Evolutionary conservation across 2,329 filamentous ascomycete genomes (phyloP).

Genomic region (Didymella glomerata): DNA sequence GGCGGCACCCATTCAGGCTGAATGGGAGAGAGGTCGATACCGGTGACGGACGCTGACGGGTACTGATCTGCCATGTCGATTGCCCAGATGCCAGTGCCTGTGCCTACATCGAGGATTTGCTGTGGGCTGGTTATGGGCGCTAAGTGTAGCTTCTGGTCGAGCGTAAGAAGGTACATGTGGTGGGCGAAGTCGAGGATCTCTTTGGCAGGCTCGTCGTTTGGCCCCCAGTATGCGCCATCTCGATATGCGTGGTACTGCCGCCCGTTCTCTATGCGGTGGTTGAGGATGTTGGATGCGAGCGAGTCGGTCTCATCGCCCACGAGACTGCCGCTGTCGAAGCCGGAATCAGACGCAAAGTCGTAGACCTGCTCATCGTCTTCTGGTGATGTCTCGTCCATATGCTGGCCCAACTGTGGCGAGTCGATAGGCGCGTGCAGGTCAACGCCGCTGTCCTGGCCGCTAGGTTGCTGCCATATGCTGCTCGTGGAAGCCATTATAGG

Average conservation of each 20-base stretch:
- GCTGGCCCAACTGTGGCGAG: slow-evolving; percentile 11
- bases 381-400: background rate
- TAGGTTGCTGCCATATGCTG: slow-evolving; percentile 2
- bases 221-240: slow-evolving; percentile 52
- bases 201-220: slow-evolving; percentile 55
- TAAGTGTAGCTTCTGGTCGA: slow-evolving; percentile 47
- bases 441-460: slow-evolving; percentile 19
- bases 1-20: slow-evolving; percentile 59
- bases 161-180: slow-evolving; percentile 49
- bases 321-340: slow-evolving; percentile 49
- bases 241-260: slow-evolving; percentile 50
- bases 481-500: slow-evolving; percentile 4
- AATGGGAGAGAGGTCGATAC: slow-evolving; percentile 60
- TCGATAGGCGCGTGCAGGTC: slow-evolving; percentile 13
- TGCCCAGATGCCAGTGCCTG: slow-evolving; percentile 51
- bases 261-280: slow-evolving; percentile 51
- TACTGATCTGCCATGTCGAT: slow-evolving; percentile 47
- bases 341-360: slow-evolving; percentile 44
- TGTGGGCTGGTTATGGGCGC: slow-evolving; percentile 45
- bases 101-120: slow-evolving; percentile 46
- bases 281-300: slow-evolving; percentile 46
- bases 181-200: slow-evolving; percentile 57
- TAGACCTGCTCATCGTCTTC: slow-evolving; percentile 16
- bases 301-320: slow-evolving; percentile 49
- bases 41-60: slow-evolving; percentile 47